Evolutionary conservation across 495 filamentous ascomycete species (phyloP).

Genomic region (Trichoderma reesei): DNA sequence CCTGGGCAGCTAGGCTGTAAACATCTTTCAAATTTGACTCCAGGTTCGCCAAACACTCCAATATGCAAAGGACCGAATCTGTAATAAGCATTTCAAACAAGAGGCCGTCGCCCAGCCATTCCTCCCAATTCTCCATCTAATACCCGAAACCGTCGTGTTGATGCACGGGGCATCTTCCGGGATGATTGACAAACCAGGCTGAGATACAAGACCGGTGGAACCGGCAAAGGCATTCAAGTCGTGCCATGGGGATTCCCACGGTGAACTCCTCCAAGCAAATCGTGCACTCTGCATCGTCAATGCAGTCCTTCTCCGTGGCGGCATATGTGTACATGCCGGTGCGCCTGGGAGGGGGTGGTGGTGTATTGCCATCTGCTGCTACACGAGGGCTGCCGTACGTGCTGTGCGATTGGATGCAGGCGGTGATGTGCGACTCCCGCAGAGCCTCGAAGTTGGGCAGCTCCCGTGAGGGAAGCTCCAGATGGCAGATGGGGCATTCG

Average conservation of each 20-base stretch:
- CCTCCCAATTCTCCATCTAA: constrained; percentile 14
- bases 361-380: constrained; percentile 1
- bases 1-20: background rate
- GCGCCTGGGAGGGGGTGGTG: constrained; percentile 25
- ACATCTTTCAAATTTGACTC: background rate
- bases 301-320: constrained; percentile 87
- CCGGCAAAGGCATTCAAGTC: constrained; percentile 86
- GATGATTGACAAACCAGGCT: constrained; percentile 42
- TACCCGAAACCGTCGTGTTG: constrained; percentile 42
- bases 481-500: constrained; percentile 82
- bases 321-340: constrained; percentile 52
- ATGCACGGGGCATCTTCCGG: constrained; percentile 46
- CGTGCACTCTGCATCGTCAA: constrained; percentile 74
- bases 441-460: constrained; percentile 48
- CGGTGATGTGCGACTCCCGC: constrained; percentile 66
- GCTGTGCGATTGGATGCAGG: constrained; percentile 56
- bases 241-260: constrained; percentile 68
- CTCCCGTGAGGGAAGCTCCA: constrained; percentile 56
- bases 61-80: constrained; percentile 4
- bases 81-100: background rate
- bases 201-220: constrained; percentile 70
- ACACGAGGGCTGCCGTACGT: constrained; percentile 20
- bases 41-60: background rate
- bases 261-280: constrained; percentile 97
- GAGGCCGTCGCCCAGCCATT: background rate